Percentiles rank a stretch among this genome's conserved stretches.
Conservation (phyloP, 106 monocot genomes). For the Platanthera guangdongensis region DNA sequence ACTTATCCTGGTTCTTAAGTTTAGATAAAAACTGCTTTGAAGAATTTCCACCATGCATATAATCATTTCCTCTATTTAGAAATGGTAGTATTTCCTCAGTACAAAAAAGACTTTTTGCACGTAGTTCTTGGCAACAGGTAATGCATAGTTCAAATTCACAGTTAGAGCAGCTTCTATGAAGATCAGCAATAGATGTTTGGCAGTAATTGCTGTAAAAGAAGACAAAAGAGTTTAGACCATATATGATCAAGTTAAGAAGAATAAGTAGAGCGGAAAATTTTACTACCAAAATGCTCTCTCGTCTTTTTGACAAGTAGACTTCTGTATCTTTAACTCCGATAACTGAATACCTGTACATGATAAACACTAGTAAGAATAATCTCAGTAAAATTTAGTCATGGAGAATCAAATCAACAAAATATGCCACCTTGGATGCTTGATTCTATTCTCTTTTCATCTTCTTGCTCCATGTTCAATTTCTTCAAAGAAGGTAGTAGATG, state of each 20-base stretch:
- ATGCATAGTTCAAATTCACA: slow-evolving; percentile 79
- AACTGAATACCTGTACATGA: slow-evolving; percentile 18
- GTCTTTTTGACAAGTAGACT: slow-evolving; percentile 27
- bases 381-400: neutral
- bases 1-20: neutral
- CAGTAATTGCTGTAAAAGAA: slow-evolving; percentile 47
- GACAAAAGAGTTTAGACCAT: neutral
- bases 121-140: slow-evolving; percentile 52
- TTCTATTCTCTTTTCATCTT: slow-evolving; percentile 31
- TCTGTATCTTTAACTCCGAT: slow-evolving; percentile 25
- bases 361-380: neutral
- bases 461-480: slow-evolving; percentile 25
- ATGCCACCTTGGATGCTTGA: slow-evolving; percentile 40
- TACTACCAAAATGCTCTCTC: slow-evolving; percentile 65
- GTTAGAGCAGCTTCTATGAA: slow-evolving; percentile 48
- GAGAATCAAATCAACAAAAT: neutral
- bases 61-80: slow-evolving; percentile 24
- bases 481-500: slow-evolving; percentile 27
- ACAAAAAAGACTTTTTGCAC: slow-evolving; percentile 19
- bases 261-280: neutral
- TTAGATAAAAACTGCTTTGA: neutral
- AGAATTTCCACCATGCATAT: slow-evolving; percentile 51
- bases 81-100: slow-evolving; percentile 12
- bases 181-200: slow-evolving; percentile 61
- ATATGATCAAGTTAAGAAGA: neutral